Base-by-base conservation (phyloP, 2,329 filamentous ascomycete genomes). In the Colletotrichum salicis region DNA sequence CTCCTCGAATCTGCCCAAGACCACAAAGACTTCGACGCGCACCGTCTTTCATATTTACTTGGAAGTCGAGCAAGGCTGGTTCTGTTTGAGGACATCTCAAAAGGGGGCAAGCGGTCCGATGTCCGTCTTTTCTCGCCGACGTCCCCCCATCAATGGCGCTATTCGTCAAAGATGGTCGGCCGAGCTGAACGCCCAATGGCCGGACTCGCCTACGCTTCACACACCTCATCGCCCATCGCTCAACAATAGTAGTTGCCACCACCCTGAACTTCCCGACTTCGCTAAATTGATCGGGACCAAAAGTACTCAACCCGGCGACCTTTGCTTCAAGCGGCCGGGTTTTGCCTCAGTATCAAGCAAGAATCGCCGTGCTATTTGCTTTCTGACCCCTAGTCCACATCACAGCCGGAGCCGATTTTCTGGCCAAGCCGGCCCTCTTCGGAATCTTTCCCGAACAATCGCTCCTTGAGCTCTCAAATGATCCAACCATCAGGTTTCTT, bases 251-350 rank as follows among this genome's bases (percentile, higher is more conserved):
- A 51, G 37, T 68, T 57, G 64, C 68, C 68, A 58, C 68, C 58
- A 67, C 41, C 68, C 68, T 68, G 41, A 71, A 68, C 57, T 71
- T 63, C 33, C 68, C 64, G 68, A 68, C 33, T 27, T 68, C 68
- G 68, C 58, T 68, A 52, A 63, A 71, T 71, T 67, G 64, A 41
- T 58, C 64, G 64, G 45, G 24, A 33, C 31, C 60, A 58, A 62
- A 56, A 41, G 27, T 29, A 8, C 37, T 58, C 58, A 52, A n/a
- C 31, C 22, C 22, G 29, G 48, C 67, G 29, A 31, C 13, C 19
- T 33, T n/a, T 24, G 24, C 5, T 59, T n/a, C 35, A 54, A 45
- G 15, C 33, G 11, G 4, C 29, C 37, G 37, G 37, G 24, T 52
- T 31, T 51, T 54, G 33, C 19, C 22, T 56, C 19, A 35, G 48